Evolutionary conservation across 2,329 filamentous ascomycete genomes (phyloP).

Genomic region (Colletotrichum trifolii): DNA sequence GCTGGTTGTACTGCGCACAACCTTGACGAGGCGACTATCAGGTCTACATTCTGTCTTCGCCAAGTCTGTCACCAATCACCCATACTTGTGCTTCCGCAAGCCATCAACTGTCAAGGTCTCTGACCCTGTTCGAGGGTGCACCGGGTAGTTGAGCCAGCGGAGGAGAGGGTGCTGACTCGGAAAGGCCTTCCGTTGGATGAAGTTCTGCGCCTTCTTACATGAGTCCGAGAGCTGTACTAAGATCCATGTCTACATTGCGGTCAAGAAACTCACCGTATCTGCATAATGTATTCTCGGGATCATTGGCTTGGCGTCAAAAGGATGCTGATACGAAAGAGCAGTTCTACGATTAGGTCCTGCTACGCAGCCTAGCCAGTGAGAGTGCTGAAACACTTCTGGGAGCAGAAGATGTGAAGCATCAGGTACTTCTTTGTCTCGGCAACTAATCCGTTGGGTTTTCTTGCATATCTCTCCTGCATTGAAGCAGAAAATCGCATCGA

Average conservation of each 20-base stretch:
- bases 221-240: too few relatives aligned
- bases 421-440: background rate
- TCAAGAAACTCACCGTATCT: too few relatives aligned
- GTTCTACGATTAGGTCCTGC: too few relatives aligned
- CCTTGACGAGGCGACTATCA: background rate
- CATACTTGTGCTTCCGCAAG: constrained; percentile 3
- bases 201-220: too few relatives aligned
- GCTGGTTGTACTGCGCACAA: background rate
- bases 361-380: background rate
- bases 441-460: background rate
- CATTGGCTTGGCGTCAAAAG: too few relatives aligned
- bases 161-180: too few relatives aligned
- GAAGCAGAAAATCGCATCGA: background rate
- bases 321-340: background rate
- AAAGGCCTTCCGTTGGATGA: too few relatives aligned
- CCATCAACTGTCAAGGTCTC: background rate
- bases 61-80: background rate
- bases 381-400: background rate
- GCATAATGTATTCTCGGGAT: too few relatives aligned
- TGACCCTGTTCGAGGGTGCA: background rate
- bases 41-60: background rate
- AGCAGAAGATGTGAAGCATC: background rate
- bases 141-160: too few relatives aligned
- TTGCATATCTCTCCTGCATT: background rate
- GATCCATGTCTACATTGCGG: too few relatives aligned